Conservation (phyloP, 495 filamentous ascomycete genomes). For the Penicillium diatomitis region DNA sequence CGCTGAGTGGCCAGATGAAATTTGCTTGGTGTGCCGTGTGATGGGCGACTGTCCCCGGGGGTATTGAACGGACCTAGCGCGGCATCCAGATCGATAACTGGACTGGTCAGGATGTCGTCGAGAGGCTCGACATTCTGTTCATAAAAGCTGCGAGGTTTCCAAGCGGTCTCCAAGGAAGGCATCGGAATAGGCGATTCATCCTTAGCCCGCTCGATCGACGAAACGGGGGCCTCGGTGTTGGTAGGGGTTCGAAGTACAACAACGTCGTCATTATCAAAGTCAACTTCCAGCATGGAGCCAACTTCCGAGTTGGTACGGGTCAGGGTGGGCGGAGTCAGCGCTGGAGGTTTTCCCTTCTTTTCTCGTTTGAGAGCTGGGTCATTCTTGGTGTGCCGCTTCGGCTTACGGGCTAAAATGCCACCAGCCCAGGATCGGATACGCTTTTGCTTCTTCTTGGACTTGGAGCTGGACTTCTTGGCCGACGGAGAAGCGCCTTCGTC, state of each 20-base stretch:
- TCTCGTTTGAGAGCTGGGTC: slow-evolving; percentile 25
- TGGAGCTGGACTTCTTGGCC: slow-evolving; percentile 22
- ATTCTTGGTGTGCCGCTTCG: slow-evolving; percentile 30
- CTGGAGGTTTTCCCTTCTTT: slow-evolving; percentile 3
- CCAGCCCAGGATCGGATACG: slow-evolving; percentile 77
- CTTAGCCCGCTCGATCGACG: slow-evolving; percentile 9
- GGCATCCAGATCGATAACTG: slow-evolving; percentile 89
- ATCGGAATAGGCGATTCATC: slow-evolving; percentile 19
- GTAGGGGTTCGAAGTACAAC: slow-evolving; percentile 40
- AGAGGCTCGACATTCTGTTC: slow-evolving; percentile 32
- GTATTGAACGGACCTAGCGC: slow-evolving; percentile 92
- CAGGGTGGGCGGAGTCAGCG: slow-evolving; percentile 33
- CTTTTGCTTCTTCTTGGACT: slow-evolving; percentile 63
- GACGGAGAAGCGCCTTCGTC: slow-evolving; percentile 9
- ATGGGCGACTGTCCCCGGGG: slow-evolving; percentile 40
- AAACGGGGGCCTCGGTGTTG: slow-evolving; percentile 23
- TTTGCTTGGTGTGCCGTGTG: slow-evolving; percentile 43
- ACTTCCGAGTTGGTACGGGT: slow-evolving; percentile 35
- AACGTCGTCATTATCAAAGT: slow-evolving; percentile 47
- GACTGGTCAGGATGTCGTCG: slow-evolving; percentile 48
- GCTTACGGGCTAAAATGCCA: slow-evolving; percentile 59
- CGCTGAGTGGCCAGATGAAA: slow-evolving; percentile 56
- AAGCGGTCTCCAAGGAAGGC: slow-evolving; percentile 28
- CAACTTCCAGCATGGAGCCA: slow-evolving; percentile 37
- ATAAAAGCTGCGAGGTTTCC: slow-evolving; percentile 41